Conservation (phyloP, 495 filamentous ascomycete genomes). For the Melanomma pulvis-pyrius region DNA sequence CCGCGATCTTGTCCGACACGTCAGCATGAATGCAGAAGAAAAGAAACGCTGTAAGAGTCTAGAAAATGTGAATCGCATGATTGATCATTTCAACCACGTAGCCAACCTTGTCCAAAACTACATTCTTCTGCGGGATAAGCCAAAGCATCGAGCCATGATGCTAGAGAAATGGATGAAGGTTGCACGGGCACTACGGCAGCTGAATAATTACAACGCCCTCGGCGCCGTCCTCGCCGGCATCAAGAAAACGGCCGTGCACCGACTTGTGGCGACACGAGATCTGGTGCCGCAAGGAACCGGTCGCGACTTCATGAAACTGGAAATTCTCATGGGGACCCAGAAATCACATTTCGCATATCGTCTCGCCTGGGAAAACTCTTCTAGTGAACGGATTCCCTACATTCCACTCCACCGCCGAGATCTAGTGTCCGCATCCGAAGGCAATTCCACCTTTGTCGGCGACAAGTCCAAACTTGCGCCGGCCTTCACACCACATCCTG, state of each 20-base stretch:
- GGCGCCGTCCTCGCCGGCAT: constrained; percentile 93
- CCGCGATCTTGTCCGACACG: constrained; percentile 88
- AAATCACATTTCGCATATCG: constrained; percentile 93
- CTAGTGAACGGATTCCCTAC: constrained; percentile 86
- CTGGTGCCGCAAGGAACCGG: constrained; percentile 69
- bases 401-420: constrained; percentile 89
- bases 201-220: constrained; percentile 96
- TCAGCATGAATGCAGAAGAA: constrained; percentile 69
- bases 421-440: constrained; percentile 87
- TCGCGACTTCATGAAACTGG: constrained; percentile 83
- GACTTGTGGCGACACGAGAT: constrained; percentile 78
- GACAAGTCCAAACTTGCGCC: constrained; percentile 49
- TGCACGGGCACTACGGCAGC: constrained; percentile 74
- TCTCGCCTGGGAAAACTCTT: constrained; percentile 93
- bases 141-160: constrained; percentile 87
- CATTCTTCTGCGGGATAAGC: constrained; percentile 89
- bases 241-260: constrained; percentile 82
- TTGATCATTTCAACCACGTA: constrained; percentile 93
- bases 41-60: constrained; percentile 80
- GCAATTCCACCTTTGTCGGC: constrained; percentile 83
- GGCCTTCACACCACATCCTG: constrained; percentile 30
- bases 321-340: constrained; percentile 88
- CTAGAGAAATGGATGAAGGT: constrained; percentile 89
- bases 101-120: constrained; percentile 90
- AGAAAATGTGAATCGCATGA: constrained; percentile 88